Evolutionary conservation across 2,329 filamentous ascomycete species (phyloP), one percentile per base, ranked within the genome.

Genomic region (Proliferodiscus dingleyae): DNA sequence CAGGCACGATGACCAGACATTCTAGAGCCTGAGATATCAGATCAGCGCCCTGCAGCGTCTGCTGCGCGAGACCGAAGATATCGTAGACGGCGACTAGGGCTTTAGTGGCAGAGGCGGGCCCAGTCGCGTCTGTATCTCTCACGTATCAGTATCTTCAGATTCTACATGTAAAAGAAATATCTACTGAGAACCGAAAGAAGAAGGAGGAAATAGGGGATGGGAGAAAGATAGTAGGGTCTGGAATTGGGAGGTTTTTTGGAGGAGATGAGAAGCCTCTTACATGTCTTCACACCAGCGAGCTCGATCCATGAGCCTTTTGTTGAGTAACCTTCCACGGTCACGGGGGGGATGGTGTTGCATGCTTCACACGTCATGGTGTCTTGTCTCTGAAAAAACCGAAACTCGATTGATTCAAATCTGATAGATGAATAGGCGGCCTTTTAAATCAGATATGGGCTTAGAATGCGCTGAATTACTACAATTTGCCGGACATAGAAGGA

Each of bases 1-100:
- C 89, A 15, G 90, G 90, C 50, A 95, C 89, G 67, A 90, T 86
- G 57, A 95, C 86, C 55, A 82, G 80, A 66, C 68, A 62, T 18
- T 43, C 40, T 58, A 77, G 70, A 47, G 72, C 70, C 41, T 67
- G 66, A 32, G 78, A 72, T 11, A 84, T 67, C 49, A 77, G 83
- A 59, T 88, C 83, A 47, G 80, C 80, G 23, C 83, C 84, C 62
- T 87, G 82, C 2, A 85, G 54, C 5, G 81, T 84, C 66, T 87
- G 83, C 22, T 78, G 74, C 56, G 77, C 82, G 72, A 82, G 77
- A 54, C 83, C 81, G 59, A 85, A 84, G 62, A 84, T 79, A 65
- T 87, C 83, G 33, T 55, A 58, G 60, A 84, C 73, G 49, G 73
- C 63, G 42, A 87, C 62, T 42, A 86, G 71, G 40, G 74, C 83